These are phyloP conservation scores for Nitzschia putrida DNA, from an alignment of 108 stramenopile species.

Conservation along the genomic window DNA sequence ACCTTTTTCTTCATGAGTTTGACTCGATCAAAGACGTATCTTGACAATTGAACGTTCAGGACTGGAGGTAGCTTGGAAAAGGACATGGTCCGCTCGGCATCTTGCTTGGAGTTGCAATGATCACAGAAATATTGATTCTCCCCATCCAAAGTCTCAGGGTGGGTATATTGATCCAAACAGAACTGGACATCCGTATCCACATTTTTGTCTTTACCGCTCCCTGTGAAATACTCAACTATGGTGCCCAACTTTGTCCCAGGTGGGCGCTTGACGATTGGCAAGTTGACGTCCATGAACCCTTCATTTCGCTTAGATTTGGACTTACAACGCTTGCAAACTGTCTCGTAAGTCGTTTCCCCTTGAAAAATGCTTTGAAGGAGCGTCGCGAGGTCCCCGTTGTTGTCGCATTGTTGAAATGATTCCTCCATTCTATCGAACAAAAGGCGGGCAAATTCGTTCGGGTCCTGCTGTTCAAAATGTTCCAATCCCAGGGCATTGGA, in stretches of 20 bases:
- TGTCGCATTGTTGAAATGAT: constrained; percentile 61
- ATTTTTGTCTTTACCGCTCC: background rate
- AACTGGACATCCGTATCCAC: constrained; percentile 67
- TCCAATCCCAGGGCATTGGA: constrained; percentile 69
- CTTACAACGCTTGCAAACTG: constrained; percentile 59
- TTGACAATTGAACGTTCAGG: constrained; percentile 79
- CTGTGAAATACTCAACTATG: constrained; percentile 12
- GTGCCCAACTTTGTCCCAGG: constrained; percentile 1
- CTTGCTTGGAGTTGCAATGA: constrained; percentile 57
- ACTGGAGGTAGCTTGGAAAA: constrained; percentile 71
- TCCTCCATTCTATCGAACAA: constrained; percentile 83
- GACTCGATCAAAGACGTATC: constrained; percentile 78
- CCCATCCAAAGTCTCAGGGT: constrained; percentile 62
- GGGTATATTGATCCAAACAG: constrained; percentile 65
- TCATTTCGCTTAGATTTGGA: constrained; percentile 52
- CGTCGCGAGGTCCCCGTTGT: constrained; percentile 33
- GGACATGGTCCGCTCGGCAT: constrained; percentile 54
- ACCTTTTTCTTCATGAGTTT: constrained; percentile 71
- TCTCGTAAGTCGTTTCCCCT: constrained; percentile 63
- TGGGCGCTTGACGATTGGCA: constrained; percentile 59
- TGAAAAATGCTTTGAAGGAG: constrained; percentile 69
- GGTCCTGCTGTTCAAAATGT: constrained; percentile 87
- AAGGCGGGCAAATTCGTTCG: constrained; percentile 87
- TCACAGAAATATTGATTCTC: constrained; percentile 86
- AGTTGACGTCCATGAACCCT: constrained; percentile 69